These are phyloP conservation scores for Plicaturopsis crispa DNA, from an alignment of 768 basidiomycete genomes.

Conservation along the genomic window DNA sequence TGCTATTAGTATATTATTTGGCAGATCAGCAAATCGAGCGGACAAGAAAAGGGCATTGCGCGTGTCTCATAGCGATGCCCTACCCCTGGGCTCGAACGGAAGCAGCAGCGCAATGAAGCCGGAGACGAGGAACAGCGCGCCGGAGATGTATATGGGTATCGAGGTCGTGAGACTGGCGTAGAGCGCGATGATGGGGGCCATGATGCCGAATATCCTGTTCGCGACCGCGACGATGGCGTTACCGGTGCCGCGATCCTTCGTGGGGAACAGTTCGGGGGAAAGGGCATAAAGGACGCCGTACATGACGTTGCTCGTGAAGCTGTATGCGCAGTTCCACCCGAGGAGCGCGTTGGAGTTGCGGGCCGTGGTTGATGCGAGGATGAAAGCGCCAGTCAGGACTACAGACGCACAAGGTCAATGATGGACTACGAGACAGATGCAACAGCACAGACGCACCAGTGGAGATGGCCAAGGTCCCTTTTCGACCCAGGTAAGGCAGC, in stretches of 20 bases:
- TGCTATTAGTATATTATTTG: neutral
- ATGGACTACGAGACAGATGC: neutral
- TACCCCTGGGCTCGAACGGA: conserved; percentile 52
- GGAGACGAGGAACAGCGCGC: conserved; percentile 41
- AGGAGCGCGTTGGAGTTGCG: conserved; percentile 43
- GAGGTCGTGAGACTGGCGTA: conserved; percentile 39
- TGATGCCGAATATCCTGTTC: conserved; percentile 53
- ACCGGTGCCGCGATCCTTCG: conserved; percentile 47
- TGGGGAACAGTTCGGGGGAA: conserved; percentile 47
- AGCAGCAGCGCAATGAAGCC: conserved; percentile 41
- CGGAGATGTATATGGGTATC: conserved; percentile 49
- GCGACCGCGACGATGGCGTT: conserved; percentile 44
- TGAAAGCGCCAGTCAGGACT: conserved; percentile 49
- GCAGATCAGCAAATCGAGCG: neutral
- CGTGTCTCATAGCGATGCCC: conserved; percentile 34
- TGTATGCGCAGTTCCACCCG: conserved; percentile 53
- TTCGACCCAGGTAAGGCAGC: conserved; percentile 40
- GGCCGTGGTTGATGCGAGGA: conserved; percentile 50
- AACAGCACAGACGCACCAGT: conserved; percentile 26
- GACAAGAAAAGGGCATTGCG: neutral
- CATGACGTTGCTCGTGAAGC: conserved; percentile 50
- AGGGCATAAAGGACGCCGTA: conserved; percentile 39
- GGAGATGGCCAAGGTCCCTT: conserved; percentile 44
- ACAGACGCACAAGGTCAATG: conserved; percentile 2
- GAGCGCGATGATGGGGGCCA: conserved; percentile 45